Conservation (phyloP, 768 basidiomycete species). For the Hirschioporus abietinus region DNA sequence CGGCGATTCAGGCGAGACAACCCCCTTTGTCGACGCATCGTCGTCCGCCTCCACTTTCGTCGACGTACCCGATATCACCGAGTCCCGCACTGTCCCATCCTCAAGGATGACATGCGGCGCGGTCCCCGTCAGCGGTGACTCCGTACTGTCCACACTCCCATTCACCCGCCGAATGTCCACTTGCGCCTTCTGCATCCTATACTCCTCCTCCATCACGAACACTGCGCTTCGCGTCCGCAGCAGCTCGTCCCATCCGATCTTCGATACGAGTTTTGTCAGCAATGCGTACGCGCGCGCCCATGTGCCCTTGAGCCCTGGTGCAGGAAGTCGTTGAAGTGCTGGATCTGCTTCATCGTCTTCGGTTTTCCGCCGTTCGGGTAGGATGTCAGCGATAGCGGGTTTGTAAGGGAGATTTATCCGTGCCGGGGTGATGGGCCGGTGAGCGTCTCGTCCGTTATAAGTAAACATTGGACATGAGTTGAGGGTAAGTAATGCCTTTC, state of each 20-base stretch:
- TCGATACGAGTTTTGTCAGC: constrained; percentile 83
- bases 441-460: constrained; percentile 92
- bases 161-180: constrained; percentile 47
- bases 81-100: constrained; percentile 46
- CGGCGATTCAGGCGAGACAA: constrained; percentile 41
- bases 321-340: constrained; percentile 89
- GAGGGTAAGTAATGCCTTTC: constrained; percentile 76
- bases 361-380: constrained; percentile 77
- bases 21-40: constrained; percentile 64
- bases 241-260: constrained; percentile 98
- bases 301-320: constrained; percentile 90
- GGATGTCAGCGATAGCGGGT: constrained; percentile 80
- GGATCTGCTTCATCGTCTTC: constrained; percentile 91
- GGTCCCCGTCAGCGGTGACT: constrained; percentile 20
- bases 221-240: constrained; percentile 90
- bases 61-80: constrained; percentile 18
- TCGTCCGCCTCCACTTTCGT: constrained; percentile 44
- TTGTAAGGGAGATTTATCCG: constrained; percentile 84
- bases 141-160: constrained; percentile 25
- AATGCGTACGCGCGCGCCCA: constrained; percentile 94
- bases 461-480: constrained; percentile 99
- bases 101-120: constrained; percentile 48
- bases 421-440: constrained; percentile 74
- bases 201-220: constrained; percentile 99
- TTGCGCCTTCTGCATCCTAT: constrained; percentile 91